Evolutionary conservation across 2,329 filamentous ascomycete species (phyloP), one percentile per base, ranked within the genome.

Genomic region (Didymella sp.): DNA sequence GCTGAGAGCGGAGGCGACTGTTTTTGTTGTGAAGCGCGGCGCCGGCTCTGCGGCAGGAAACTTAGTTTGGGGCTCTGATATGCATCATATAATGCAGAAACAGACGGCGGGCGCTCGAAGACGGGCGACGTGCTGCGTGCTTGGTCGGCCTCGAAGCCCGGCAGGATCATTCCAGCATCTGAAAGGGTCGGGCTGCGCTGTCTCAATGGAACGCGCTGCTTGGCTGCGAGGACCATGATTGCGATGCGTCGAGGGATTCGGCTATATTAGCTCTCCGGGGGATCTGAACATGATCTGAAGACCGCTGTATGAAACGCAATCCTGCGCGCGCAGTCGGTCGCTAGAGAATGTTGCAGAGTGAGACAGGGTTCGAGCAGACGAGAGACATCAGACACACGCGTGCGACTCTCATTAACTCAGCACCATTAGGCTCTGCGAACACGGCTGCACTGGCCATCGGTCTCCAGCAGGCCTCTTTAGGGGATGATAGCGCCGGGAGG

Each of bases 81-180:
- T 33, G 52, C 51, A 48, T 63, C 58, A 51, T 73, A 72, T 45
- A 76, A 62, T 13, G 59, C 67, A 4, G 73, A 67, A 19, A 75
- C 75, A 63, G 79, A 77, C 21, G 79, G 80, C 31, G 81, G 73
- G 33, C 78, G 78, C 56, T 68, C 66, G 21, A 83, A 80, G 58
- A 82, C 81, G 56, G 83, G 78, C 82, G 79, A 73, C 82, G 80
- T 71, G 84, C 77, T 74, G 80, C 74, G 75, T 40, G 64, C 56
- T 44, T 62, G 59, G 47, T 60, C 55, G 43, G 59, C 40, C 37
- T 69, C 63, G 49, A 61, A 61, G 51, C 89, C 87, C 59, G 93
- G 93, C 49, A 97, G 80, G 69, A 97, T 96, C 91, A 96, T 93
- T 75, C 96, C 93, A 49, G 92, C 92, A 76, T 96, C 96, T 53